Evolutionary conservation across 495 filamentous ascomycete species (phyloP), one percentile per base, ranked within the genome.

Genomic region (Hypoxylon lienhwacheense): DNA sequence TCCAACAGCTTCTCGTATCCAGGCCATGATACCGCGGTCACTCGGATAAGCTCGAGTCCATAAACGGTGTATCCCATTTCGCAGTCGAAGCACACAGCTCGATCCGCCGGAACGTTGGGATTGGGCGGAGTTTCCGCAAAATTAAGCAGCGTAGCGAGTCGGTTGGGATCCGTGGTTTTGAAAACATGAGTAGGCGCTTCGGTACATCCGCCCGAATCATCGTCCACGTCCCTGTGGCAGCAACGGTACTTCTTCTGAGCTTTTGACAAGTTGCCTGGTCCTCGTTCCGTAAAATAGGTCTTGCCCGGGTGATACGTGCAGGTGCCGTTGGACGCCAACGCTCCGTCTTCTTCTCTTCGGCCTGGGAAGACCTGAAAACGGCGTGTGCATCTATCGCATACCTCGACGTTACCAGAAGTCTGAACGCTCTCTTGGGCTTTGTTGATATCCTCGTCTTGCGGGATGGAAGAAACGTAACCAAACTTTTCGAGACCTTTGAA

Each of bases 51-150:
- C 64, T 99, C 93, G 47, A 97, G 66, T 0, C 93, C 93, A 26
- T 84, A 57, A 1, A 85, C 85, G 0, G 93, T 97, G 66, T 93
- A 99, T 6, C 88, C 88, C 93, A 99, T 99, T 64, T 99, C 93
- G 65, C 95, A 96, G 67, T 99, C 93, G 58, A 99, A 86, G 60
- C 82, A 85, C 10, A 97, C 81, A 2, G 83, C 77, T 21, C 71
- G 63, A 29, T 75, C 67, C 16, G 58, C 60, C 7, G 68, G 68
- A 5, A 63, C 68, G 3, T 73, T 61, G 7, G 73, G 70, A 39
- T 89, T 85, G 11, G 65, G 51, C 0, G 91, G 90, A 2, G 95
- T 97, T 52, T 80, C 65, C 43, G 81, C 77, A 64, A 96, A 99
- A 26, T 89, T 89, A 52, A 91, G 76, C 5, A 91, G 70, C 0